Base-by-base conservation (phyloP, 768 basidiomycete species). In the Mycena polygramma region DNA sequence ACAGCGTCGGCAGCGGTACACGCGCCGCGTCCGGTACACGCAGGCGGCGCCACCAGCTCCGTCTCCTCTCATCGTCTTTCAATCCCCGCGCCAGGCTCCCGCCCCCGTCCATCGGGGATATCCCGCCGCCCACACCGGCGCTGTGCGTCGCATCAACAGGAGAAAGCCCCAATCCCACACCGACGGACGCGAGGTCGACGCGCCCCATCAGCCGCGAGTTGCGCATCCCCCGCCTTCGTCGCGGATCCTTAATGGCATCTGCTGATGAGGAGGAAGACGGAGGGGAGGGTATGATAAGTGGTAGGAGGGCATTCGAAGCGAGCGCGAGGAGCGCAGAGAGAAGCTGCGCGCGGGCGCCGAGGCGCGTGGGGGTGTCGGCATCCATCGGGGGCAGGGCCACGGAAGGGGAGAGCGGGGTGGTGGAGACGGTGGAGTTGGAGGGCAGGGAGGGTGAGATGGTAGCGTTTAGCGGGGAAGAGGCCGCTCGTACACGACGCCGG, bases 311-410 rank as follows among this genome's bases (percentile, higher is more conserved):
- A 70, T 93, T 95, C 20, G 89, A 83, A 14, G 83, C 73, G 36
- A 99, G 87, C 3, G 91, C 85, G 6, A 97, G 81, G 15, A 95
- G 39, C 0, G 97, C 85, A 39, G 91, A 91, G 73, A 87, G 91
- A 75, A 98, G 91, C 63, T 98, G 83, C 0, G 96, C 95, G 15
- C 92, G 87, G 5, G 94, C 90, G 10, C 96, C 97, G 0, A 95
- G 86, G 10, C 95, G 88, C 0, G 94, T 96, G 7, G 66, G 46
- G 13, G 30, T 52, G 55, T 72, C 71, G 3, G 92, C 91, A 73
- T 94, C 91, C 1, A 85, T 85, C 3, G 30, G 30, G 30, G 63
- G 92, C 89, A 0, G 90, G 11, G 1, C 62, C 57, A 2, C 61
- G 70, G n/a, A 22, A 22, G 54, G 22, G 30, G 60, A 4, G 67